Percentiles rank a stretch among this genome's conserved stretches.
phyloP scores from a whole-genome alignment of 768 basidiomycete species.

The Lactarius trivialis region DNA sequence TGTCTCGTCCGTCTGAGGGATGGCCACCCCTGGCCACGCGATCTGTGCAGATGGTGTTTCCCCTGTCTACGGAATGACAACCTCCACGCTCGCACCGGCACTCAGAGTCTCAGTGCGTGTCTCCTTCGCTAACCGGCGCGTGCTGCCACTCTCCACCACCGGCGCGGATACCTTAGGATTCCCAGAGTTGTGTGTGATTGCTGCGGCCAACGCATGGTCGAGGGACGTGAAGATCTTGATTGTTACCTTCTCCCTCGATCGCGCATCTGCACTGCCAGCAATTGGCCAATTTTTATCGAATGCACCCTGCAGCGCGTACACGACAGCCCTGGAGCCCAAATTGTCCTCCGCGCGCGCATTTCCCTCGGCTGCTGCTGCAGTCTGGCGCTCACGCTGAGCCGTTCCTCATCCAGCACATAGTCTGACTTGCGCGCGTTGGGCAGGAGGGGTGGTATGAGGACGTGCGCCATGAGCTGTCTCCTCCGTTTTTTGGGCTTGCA shows the following conservation, averaged over 20 bases:
- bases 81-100: no score
- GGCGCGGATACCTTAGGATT: no score
- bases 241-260: neutral
- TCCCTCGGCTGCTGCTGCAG: neutral
- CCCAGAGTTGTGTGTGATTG: no score
- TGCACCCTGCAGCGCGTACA: slow-evolving; percentile 6
- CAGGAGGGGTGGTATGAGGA: slow-evolving; percentile 6
- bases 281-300: slow-evolving; percentile 9
- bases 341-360: neutral
- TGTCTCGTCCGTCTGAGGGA: no score
- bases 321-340: neutral
- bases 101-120: no score
- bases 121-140: no score
- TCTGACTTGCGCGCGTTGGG: neutral
- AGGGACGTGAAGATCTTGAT: no score
- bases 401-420: neutral
- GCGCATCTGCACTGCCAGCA: neutral
- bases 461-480: slow-evolving; percentile 3
- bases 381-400: neutral
- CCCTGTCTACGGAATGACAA: no score
- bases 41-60: no score
- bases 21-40: no score
- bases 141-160: no score
- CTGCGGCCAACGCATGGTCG: no score
- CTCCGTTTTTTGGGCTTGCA: slow-evolving; percentile 1